Base-by-base conservation (phyloP, 2,329 filamentous ascomycete species). In the Colletotrichum eleusines region DNA sequence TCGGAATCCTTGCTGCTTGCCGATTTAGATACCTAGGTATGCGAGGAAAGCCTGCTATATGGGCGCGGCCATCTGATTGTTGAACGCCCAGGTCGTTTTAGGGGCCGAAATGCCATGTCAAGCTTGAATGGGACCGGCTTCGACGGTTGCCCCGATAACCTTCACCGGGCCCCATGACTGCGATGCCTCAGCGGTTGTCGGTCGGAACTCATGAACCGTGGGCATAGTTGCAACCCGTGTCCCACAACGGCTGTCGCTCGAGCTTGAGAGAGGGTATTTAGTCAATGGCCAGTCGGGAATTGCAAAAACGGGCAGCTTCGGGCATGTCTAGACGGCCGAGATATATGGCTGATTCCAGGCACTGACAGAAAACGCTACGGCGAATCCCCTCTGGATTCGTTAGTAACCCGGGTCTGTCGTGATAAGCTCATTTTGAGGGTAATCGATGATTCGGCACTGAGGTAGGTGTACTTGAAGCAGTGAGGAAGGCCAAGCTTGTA, bases 111-210 rank as follows among this genome's bases (percentile, higher is more conserved):
- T 11, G 46, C 23, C 20, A 26, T 31, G 16, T n/a, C 53, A 16
- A 14, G 16, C 33, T 1, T 33, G 9, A n/a, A 42, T 6, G 31
- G 12, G 31, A 62, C 46, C 33, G 33, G 59, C 46, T 35, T 38
- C 18, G 18, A 12, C n/a, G 18, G 26, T 26, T 38, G 26, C 38
- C n/a, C 68, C 68, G 58, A 66, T 44, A 63, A 68, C 63, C 63
- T 66, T 51, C 44, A 23, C 42, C 23, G 53, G 38, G 42, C 31
- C 51, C 31, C 16, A 55, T 42, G 63, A 40, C 46, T 46, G 44
- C 44, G 58, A 71, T 63, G 63, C 57, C 68, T 44, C 44, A 26
- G 58, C 64, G 68, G 68, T 58, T 68, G n/a, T 71, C 68, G 64
- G 68, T 68, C 64, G 51, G 50, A 23, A 42, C 57, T 38, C 16